These are phyloP conservation scores for Mycosphaerella arachidis DNA, from an alignment of 2,329 filamentous ascomycete species.

Conservation along the genomic window DNA sequence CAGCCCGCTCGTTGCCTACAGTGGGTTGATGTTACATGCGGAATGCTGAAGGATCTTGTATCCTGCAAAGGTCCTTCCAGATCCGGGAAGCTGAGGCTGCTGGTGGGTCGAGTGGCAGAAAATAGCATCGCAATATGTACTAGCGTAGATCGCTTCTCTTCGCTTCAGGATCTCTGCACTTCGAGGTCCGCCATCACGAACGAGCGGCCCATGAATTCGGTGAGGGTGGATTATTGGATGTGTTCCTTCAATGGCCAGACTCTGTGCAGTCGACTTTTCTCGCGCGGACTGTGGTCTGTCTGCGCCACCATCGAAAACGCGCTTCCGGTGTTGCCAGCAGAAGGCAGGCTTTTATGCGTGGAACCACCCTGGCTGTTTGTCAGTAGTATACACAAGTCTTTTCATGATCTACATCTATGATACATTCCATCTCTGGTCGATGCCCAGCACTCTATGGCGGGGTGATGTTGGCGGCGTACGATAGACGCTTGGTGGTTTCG, in stretches of 20 bases:
- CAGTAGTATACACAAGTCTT: not conserved
- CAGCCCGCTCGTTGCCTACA: not conserved
- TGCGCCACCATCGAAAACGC: too few relatives aligned
- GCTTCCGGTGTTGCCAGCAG: too few relatives aligned
- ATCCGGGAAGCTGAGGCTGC: not conserved
- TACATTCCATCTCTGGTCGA: not conserved
- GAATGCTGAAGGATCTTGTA: not conserved
- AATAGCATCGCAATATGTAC: constrained; percentile 4
- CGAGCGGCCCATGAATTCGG: not conserved
- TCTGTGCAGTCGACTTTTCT: not conserved
- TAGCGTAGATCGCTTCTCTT: constrained; percentile 3
- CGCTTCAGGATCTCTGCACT: not conserved
- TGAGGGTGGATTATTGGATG: not conserved
- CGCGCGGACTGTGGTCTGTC: too few relatives aligned
- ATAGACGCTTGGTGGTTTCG: too few relatives aligned
- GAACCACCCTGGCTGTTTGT: not conserved
- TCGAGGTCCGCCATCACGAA: not conserved
- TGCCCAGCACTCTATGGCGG: too few relatives aligned
- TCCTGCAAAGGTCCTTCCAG: not conserved
- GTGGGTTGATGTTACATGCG: not conserved
- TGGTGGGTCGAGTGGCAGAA: not conserved
- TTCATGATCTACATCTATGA: not conserved
- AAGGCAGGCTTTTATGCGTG: too few relatives aligned
- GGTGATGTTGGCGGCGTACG: too few relatives aligned
- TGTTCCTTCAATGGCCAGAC: not conserved